Base-by-base conservation (phyloP, 2,329 filamentous ascomycete species). In the Pestalotiopsis sp. region DNA sequence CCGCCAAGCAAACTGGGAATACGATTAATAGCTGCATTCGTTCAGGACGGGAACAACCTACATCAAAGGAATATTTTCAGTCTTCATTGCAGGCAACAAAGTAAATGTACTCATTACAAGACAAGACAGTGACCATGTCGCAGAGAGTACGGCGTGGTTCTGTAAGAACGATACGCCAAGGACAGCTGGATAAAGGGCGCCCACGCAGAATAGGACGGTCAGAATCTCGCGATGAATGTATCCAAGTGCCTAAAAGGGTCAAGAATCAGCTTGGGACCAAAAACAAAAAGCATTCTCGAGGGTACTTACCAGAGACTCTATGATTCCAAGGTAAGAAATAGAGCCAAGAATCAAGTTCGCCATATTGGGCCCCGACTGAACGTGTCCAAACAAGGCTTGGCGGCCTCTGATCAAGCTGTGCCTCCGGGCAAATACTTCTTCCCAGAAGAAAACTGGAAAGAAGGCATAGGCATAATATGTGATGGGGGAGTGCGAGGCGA, bases 381-480 rank as follows among this genome's bases (percentile, higher is more conserved):
- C 82, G 72, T 95, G 87, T 0, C 88, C 86, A 72, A 97, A 90
- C 9, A 98, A 83, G 64, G 88, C 85, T 71, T 86, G 86, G 65
- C 87, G 85, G 3, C 94, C 95, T 71, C 90, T 86, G 5, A 82
- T 76, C 13, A 98, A 80, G 57, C 93, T 93, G 61, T 86, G 85
- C 68, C 94, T 88, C 36, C 92, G 89, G 3, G 93, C 93, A 79
- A 92, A 95, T 0, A 98, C 93, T 76, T 98, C 95, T 80, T 98
- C 95, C 96, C 96, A 99, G 82, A 99, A 98, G 68, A 94, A 88
- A 2, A 97, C 90, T 0, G 96, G 96, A 79, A 99, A 99, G 74
- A 97, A 88, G 0, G 92, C 93, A 78, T 99, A 99, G 2, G 90
- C 89, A 76, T 98, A 99, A 79, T 99, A 99, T 2, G 93, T 92